A percentile compares a stretch with the other conserved stretches of the same genome.
phyloP scores from a whole-genome alignment of 2,329 filamentous ascomycete species.

The Parafenestella ontariensis region DNA sequence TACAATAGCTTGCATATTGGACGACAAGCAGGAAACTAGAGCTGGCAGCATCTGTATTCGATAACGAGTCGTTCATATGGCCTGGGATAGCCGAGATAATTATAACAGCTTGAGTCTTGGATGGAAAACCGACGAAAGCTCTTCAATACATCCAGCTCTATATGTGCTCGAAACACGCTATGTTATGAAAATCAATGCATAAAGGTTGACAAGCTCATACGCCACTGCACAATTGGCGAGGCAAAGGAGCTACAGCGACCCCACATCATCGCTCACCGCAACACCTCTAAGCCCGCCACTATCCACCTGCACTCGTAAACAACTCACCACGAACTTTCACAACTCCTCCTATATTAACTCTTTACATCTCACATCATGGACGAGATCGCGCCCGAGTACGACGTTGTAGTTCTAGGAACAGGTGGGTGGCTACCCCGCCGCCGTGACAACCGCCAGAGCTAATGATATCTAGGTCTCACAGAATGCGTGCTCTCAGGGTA shows the following conservation, averaged over 20 bases:
- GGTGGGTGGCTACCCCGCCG: constrained; percentile 67
- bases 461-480: constrained; percentile 74
- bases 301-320: constrained; percentile 27
- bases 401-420: constrained; percentile 97
- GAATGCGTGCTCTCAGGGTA: constrained; percentile 99
- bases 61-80: neutral
- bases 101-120: neutral
- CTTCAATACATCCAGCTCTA: neutral
- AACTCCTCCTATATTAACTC: constrained; percentile 20
- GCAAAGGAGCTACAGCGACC: constrained; percentile 41
- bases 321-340: constrained; percentile 30
- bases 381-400: constrained; percentile 97
- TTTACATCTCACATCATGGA: constrained; percentile 71
- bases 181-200: constrained; percentile 11
- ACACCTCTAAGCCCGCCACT: constrained; percentile 18
- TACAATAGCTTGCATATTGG: neutral
- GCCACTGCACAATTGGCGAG: constrained; percentile 32
- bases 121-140: neutral
- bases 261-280: constrained; percentile 41
- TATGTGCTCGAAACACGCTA: constrained; percentile 1
- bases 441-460: constrained; percentile 25
- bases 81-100: neutral
- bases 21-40: neutral
- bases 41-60: constrained; percentile 2
- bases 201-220: constrained; percentile 18